Base-by-base conservation (phyloP, 73 alveolate species). In the Paramecium pentaurelia region DNA sequence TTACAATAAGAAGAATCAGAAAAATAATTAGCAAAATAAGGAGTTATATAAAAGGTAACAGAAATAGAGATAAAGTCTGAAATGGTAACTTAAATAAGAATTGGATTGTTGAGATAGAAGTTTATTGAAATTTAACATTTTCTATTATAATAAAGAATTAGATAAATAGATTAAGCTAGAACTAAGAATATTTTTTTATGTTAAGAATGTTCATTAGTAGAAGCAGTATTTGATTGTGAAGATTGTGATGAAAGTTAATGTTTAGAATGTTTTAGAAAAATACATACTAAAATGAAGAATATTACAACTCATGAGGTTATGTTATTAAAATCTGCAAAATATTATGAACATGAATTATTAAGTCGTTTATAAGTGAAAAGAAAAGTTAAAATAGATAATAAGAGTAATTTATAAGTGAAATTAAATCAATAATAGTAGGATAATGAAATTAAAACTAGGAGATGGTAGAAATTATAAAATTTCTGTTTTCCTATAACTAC, bases 181-280 rank as follows among this genome's bases (percentile, higher is more conserved):
- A 28, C 77, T 9, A 83, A 47, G 38, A 89, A 84, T n/a, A 45
- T 71, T 6, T 71, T 89, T 20, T 44, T 71, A 4, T 89, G 94
- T 71, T 51, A 71, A 25, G 71, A 89, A 18, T 89, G 94, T 73
- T 77, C 47, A 28, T 14, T 42, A 71, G 47, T n/a, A 4, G 68
- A 45, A 25, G 86, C 94, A 42, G 92, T 89, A 2, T 89, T 71
- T 71, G 94, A 89, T 45, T 89, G 94, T 27, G 58, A 60, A 51
- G 92, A 40, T 37, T 89, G 94, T 30, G 94, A 89, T 40, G 30
- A 71, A 25, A 73, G 49, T 30, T 73, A 64, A 42, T 89, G 94
- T 71, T 27, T 6, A 28, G 27, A 77, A 28, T 89, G 94, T 36
- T 89, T 71, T 49, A 36, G 77, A 18, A 49, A 89, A 22, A 75